Conservation (phyloP, 202 grass and related monocot species). For the Musa balbisiana region DNA sequence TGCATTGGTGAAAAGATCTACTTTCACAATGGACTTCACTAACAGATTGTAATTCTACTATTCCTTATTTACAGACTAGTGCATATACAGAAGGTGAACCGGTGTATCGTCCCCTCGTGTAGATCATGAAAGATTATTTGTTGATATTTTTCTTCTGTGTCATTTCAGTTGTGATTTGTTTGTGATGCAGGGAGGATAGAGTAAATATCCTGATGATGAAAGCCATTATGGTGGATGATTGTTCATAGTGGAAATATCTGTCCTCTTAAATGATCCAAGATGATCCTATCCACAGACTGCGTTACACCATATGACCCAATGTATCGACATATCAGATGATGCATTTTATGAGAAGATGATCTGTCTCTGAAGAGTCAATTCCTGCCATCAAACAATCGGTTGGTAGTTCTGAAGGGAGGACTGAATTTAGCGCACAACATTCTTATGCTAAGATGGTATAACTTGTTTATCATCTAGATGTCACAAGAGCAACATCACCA, state of each 20-base stretch:
- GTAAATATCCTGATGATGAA: not conserved
- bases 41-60: no score
- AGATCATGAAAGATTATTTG: no score
- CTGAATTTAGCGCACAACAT: not conserved
- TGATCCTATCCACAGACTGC: not conserved
- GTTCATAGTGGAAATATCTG: not conserved
- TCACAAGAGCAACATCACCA: no score
- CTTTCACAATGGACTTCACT: no score
- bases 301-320: not conserved
- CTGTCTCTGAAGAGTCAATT: not conserved
- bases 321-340: not conserved
- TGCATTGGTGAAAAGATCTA: no score
- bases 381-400: not conserved
- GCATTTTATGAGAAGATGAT: not conserved
- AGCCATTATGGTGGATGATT: not conserved
- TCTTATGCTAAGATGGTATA: not conserved
- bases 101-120: no score
- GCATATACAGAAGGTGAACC: no score
- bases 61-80: no score
- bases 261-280: not conserved
- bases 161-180: no score
- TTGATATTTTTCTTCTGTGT: no score
- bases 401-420: not conserved
- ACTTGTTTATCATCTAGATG: not conserved
- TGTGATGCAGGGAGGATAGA: no score